phyloP scores from a whole-genome alignment of 805 yeast genomes.

The Huiozyma sinensis region DNA sequence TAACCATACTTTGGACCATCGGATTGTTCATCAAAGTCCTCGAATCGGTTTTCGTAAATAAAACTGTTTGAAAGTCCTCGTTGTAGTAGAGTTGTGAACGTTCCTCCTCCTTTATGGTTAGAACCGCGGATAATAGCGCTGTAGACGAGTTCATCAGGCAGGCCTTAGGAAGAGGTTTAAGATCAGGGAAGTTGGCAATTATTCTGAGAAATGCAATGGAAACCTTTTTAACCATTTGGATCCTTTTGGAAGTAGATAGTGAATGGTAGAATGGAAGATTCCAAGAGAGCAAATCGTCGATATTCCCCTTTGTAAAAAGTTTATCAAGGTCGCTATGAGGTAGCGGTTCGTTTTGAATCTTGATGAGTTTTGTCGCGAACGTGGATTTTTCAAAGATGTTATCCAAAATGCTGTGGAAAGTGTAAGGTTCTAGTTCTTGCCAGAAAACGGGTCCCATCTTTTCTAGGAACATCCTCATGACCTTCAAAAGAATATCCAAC shows the following conservation, averaged over 20 bases:
- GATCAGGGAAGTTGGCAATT: slow-evolving; percentile 22
- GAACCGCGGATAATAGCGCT: slow-evolving; percentile 24
- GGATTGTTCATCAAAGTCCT: slow-evolving; percentile 35
- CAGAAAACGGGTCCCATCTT: slow-evolving; percentile 41
- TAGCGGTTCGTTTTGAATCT: slow-evolving; percentile 17
- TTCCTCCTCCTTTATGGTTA: slow-evolving; percentile 22
- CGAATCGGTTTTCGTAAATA: slow-evolving; percentile 39
- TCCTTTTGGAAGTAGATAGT: slow-evolving; percentile 38
- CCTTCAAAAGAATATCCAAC: slow-evolving; percentile 45
- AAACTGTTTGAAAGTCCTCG: slow-evolving; percentile 28
- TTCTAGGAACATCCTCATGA: slow-evolving; percentile 35
- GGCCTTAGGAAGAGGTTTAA: slow-evolving; percentile 23
- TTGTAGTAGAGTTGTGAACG: slow-evolving; percentile 18
- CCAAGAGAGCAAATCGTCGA: slow-evolving; percentile 47
- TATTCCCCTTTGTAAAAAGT: slow-evolving; percentile 20
- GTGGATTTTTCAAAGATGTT: slow-evolving; percentile 46
- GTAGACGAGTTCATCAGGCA: slow-evolving; percentile 30
- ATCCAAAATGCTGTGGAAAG: slow-evolving; percentile 47
- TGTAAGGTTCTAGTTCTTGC: slow-evolving; percentile 43
- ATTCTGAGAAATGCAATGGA: slow-evolving; percentile 38
- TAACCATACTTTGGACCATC: slow-evolving; percentile 25
- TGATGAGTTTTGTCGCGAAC: slow-evolving; percentile 31
- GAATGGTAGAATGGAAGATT: slow-evolving; percentile 35
- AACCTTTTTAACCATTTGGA: slow-evolving; percentile 42
- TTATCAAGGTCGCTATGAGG: slow-evolving; percentile 25